Evolutionary conservation across 176 grass and related monocot genomes (phyloP).

Genomic region (Aechmea fasciata): DNA sequence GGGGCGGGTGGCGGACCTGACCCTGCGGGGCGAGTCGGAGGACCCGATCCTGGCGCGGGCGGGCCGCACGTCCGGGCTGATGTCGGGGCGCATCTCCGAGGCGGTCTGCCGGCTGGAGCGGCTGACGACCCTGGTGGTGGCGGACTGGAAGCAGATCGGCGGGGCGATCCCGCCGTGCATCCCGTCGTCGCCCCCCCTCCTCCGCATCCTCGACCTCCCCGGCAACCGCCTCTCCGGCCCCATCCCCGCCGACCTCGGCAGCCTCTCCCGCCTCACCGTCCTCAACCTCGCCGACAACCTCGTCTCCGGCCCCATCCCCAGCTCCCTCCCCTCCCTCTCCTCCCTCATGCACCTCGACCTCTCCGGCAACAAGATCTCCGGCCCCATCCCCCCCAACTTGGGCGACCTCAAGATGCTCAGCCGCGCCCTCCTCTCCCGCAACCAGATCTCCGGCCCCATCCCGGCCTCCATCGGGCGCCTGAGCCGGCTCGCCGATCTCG

Average conservation of each 20-base stretch:
- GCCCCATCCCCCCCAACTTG: slow-evolving; percentile 38
- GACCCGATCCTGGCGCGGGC: slow-evolving; percentile 59
- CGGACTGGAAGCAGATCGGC: slow-evolving; percentile 93
- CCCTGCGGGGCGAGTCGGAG: slow-evolving; percentile 76
- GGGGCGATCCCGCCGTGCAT: slow-evolving; percentile 65
- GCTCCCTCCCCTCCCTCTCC: slow-evolving; percentile 36
- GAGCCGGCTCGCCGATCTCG: slow-evolving; percentile 68
- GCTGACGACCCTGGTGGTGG: slow-evolving; percentile 55
- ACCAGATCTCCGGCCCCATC: slow-evolving; percentile 58
- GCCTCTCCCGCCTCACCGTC: slow-evolving; percentile 57
- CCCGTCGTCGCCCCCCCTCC: slow-evolving; percentile 38
- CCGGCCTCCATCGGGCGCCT: slow-evolving; percentile 45
- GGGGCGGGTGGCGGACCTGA: slow-evolving; percentile 59
- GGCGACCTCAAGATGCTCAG: slow-evolving; percentile 64
- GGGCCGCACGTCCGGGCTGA: slow-evolving; percentile 54
- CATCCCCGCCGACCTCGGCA: slow-evolving; percentile 50
- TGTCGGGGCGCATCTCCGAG: slow-evolving; percentile 83
- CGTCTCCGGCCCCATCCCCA: slow-evolving; percentile 38
- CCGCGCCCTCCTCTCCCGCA: slow-evolving; percentile 62
- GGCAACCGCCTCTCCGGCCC: slow-evolving; percentile 63
- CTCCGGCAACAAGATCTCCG: slow-evolving; percentile 57
- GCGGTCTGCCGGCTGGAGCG: slow-evolving; percentile 63
- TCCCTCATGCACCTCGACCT: slow-evolving; percentile 87
- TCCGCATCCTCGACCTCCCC: slow-evolving; percentile 76
- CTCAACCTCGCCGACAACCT: slow-evolving; percentile 90